Evolutionary conservation across 73 alveolate species (phyloP).

Genomic region (Tetrahymena elliotti): DNA sequence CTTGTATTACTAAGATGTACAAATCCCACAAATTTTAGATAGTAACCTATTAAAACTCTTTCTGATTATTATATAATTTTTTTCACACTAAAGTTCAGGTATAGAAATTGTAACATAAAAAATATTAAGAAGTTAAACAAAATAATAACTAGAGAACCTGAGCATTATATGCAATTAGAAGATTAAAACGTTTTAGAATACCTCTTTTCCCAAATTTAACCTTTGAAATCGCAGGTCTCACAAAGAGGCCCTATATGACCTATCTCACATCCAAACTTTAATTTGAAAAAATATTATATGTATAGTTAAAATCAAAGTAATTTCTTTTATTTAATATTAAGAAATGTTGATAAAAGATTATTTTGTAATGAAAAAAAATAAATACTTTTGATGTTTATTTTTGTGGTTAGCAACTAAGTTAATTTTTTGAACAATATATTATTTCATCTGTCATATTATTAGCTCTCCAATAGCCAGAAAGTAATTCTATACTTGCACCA

Average conservation of each 20-base stretch:
- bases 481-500: background rate
- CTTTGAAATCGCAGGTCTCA: background rate
- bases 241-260: background rate
- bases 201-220: background rate
- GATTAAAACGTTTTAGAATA: background rate
- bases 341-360: too few species aligned
- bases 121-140: background rate
- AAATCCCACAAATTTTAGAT: background rate
- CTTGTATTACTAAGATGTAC: background rate
- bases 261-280: background rate
- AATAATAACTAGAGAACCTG: background rate
- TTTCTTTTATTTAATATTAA: too few species aligned
- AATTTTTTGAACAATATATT: background rate
- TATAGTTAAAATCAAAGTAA: background rate
- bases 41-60: background rate
- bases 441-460: background rate
- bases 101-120: background rate
- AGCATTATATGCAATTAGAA: background rate
- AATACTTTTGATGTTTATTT: background rate
- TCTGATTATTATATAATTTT: background rate
- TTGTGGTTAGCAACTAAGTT: background rate
- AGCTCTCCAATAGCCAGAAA: background rate
- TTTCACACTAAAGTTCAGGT: background rate
- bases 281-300: too few species aligned
- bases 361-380: too few species aligned